Conservation (phyloP, 495 filamentous ascomycete genomes). For the Neurospora africana region DNA sequence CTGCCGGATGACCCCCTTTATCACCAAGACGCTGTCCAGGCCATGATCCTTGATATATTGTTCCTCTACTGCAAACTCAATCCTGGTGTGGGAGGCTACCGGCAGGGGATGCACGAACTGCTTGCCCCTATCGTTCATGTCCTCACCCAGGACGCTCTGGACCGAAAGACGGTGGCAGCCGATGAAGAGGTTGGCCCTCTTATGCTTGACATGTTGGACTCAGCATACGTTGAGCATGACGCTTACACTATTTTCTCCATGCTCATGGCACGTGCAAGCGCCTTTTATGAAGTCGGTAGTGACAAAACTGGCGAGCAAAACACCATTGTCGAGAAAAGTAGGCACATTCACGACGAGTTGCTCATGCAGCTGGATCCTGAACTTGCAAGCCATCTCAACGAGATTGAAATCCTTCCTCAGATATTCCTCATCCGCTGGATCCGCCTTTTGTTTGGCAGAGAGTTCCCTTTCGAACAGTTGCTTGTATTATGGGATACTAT, state of each 20-base stretch:
- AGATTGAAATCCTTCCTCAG: conserved; percentile 87
- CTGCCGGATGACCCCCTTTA: conserved; percentile 92
- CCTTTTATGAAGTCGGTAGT: conserved; percentile 68
- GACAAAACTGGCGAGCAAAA: conserved; percentile 30
- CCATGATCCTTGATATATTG: conserved; percentile 73
- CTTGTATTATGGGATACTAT: conserved; percentile 82
- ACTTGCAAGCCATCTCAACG: conserved; percentile 69
- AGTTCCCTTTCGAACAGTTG: conserved; percentile 80
- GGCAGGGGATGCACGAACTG: conserved; percentile 96
- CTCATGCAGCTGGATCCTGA: conserved; percentile 69
- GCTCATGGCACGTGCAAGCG: conserved; percentile 76
- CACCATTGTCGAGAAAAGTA: conserved; percentile 75
- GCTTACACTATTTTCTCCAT: conserved; percentile 74
- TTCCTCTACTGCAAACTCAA: conserved; percentile 95
- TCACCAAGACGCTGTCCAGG: conserved; percentile 65
- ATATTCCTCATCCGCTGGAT: conserved; percentile 97
- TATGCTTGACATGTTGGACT: conserved; percentile 58
- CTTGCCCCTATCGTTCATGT: conserved; percentile 87
- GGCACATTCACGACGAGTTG: conserved; percentile 72
- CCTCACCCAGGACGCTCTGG: conserved; percentile 69
- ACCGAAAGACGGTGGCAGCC: conserved; percentile 18
- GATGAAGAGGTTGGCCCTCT: conserved; percentile 25
- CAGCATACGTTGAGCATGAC: conserved; percentile 74
- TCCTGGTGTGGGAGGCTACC: conserved; percentile 69
- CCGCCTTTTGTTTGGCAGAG: conserved; percentile 81